Evolutionary conservation across 441 rosid genomes (phyloP).

Genomic region (Gossypium aridum): DNA sequence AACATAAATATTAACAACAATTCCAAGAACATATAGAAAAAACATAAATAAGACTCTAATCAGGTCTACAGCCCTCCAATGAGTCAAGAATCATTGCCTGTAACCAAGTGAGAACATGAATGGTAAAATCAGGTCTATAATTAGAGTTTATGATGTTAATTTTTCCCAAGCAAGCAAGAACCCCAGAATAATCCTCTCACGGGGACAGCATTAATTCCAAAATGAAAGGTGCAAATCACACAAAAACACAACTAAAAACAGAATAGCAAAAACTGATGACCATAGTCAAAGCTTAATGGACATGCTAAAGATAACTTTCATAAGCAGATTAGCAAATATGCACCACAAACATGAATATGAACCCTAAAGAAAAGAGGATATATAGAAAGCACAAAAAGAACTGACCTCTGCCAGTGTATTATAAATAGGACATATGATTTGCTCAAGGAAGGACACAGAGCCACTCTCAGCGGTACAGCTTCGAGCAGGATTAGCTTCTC

Average conservation of each 20-base stretch:
- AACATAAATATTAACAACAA: constrained; percentile 11
- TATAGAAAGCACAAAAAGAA: constrained; percentile 8
- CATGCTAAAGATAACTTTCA: not conserved
- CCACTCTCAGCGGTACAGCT: constrained; percentile 62
- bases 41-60: not conserved
- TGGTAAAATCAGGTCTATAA: not conserved
- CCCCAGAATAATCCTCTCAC: not conserved
- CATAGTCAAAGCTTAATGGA: not conserved
- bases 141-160: not conserved
- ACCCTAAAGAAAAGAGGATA: not conserved
- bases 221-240: not conserved
- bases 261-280: not conserved
- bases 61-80: not conserved
- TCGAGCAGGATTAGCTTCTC: constrained; percentile 60
- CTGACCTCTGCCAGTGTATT: constrained; percentile 53
- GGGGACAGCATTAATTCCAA: not conserved
- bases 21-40: not conserved
- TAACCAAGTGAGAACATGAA: not conserved
- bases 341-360: not conserved
- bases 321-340: not conserved
- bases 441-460: constrained; percentile 76
- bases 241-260: not conserved
- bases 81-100: not conserved
- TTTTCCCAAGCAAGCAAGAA: not conserved
- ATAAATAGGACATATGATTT: constrained; percentile 78